Conservation (phyloP, 1,139 yeast genomes). For the Geotrichum cucujoidarum region DNA sequence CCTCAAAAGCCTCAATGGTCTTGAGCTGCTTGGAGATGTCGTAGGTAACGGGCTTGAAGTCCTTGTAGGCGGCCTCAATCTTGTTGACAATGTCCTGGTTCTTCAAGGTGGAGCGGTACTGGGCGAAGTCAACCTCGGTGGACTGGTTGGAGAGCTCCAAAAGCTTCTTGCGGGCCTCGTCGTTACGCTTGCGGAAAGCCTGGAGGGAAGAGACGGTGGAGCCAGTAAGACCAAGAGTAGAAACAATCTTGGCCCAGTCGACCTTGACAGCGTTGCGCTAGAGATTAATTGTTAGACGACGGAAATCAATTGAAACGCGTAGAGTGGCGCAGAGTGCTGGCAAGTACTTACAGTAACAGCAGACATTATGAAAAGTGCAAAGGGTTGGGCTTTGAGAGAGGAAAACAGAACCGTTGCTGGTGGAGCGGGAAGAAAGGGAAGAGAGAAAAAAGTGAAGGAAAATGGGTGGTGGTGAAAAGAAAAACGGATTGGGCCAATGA, state of each 20-base stretch:
- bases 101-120: conserved; percentile 75
- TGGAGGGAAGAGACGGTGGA: conserved; percentile 82
- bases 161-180: conserved; percentile 87
- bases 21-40: conserved; percentile 87
- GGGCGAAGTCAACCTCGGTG: conserved; percentile 70
- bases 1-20: conserved; percentile 89
- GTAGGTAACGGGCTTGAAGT: conserved; percentile 77
- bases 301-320: not conserved
- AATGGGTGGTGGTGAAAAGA: not conserved
- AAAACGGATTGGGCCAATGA: conserved; percentile 4
- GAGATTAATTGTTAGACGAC: not conserved
- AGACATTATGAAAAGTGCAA: conserved; percentile 12
- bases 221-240: conserved; percentile 89
- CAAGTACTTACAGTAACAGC: conserved; percentile 20
- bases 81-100: conserved; percentile 76
- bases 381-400: conserved; percentile 5
- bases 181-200: conserved; percentile 96
- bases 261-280: conserved; percentile 66
- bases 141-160: conserved; percentile 66
- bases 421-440: conserved; percentile 3
- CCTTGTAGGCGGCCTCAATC: conserved; percentile 67
- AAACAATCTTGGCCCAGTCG: conserved; percentile 90
- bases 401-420: conserved; percentile 2
- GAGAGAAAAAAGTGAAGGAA: conserved; percentile 7
- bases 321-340: not conserved